Evolutionary conservation across 192 early-diverging fungal genomes (phyloP).

Genomic region (Coemansia sp.): DNA sequence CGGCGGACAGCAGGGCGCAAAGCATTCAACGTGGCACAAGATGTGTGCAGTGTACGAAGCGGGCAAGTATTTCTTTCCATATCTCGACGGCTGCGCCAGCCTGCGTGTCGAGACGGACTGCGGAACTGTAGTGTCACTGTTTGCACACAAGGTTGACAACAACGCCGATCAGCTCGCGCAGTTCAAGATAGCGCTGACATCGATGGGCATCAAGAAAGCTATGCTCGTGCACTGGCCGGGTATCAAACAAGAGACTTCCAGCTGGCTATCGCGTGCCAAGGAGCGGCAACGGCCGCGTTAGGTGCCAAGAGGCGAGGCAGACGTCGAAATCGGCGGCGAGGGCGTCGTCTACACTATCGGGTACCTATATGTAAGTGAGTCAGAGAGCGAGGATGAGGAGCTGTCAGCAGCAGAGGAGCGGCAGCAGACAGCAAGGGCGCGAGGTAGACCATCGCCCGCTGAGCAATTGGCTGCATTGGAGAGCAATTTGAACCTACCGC

Average conservation of each 20-base stretch:
- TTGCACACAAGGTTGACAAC: conserved; percentile 5
- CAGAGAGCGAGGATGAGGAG: neutral
- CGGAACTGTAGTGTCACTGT: conserved; percentile 9
- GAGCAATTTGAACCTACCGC: neutral
- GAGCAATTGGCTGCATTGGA: neutral
- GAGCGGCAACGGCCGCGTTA: conserved; percentile 1
- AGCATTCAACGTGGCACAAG: conserved; percentile 22
- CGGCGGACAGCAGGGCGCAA: conserved; percentile 13
- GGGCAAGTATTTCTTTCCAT: conserved; percentile 27
- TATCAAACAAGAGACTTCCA: conserved; percentile 5
- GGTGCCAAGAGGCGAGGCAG: neutral
- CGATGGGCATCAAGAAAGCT: conserved; percentile 8
- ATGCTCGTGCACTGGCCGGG: conserved; percentile 17
- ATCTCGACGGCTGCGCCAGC: conserved; percentile 26
- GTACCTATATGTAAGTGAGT: neutral
- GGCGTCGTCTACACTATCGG: conserved; percentile 5
- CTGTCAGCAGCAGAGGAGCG: no score
- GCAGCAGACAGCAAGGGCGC: no score
- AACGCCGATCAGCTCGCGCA: conserved; percentile 8
- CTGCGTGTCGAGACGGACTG: conserved; percentile 28
- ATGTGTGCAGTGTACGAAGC: conserved; percentile 15
- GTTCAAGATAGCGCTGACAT: neutral
- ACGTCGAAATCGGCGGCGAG: conserved; percentile 1
- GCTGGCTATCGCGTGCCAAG: conserved; percentile 15
- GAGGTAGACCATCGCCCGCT: neutral